Conservation (phyloP, 495 filamentous ascomycete species). For the Penicillium lividum region DNA sequence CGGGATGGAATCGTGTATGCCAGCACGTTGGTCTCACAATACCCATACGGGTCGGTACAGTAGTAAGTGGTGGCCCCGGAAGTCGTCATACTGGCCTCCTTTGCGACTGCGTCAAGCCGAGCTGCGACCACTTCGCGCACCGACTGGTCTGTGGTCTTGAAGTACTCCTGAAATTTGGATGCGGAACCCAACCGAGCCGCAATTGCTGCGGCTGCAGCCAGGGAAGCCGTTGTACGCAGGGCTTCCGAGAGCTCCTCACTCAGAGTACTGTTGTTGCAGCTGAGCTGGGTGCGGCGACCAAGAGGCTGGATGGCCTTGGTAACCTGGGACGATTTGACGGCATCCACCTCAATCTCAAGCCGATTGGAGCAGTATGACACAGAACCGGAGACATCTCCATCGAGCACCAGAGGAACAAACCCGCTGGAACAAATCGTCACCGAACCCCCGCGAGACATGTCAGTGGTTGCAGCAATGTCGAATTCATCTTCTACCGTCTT, state of each 20-base stretch:
- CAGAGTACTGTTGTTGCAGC: constrained; percentile 49
- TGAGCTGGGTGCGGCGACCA: constrained; percentile 50
- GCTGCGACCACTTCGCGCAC: constrained; percentile 51
- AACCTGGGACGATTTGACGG: constrained; percentile 48
- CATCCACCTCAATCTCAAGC: constrained; percentile 45
- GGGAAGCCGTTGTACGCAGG: constrained; percentile 48
- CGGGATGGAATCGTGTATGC: constrained; percentile 57
- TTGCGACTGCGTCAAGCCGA: constrained; percentile 51
- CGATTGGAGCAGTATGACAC: constrained; percentile 28
- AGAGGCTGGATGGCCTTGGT: constrained; percentile 45
- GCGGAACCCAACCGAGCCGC: constrained; percentile 52
- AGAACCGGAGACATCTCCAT: constrained; percentile 31
- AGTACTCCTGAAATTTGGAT: constrained; percentile 59
- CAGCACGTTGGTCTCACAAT: constrained; percentile 52
- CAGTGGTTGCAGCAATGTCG: constrained; percentile 57
- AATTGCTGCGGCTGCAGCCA: constrained; percentile 54
- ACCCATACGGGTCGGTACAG: constrained; percentile 52
- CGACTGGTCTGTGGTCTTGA: constrained; percentile 53
- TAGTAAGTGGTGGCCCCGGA: constrained; percentile 44
- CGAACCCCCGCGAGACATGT: constrained; percentile 52
- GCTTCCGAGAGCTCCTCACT: constrained; percentile 44
- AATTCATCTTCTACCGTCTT: constrained; percentile 57
- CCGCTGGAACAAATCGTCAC: constrained; percentile 51
- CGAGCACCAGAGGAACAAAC: constrained; percentile 46
- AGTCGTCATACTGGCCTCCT: constrained; percentile 47